Conservation (phyloP, 2,329 filamentous ascomycete genomes). For the Colletotrichum magnum region DNA sequence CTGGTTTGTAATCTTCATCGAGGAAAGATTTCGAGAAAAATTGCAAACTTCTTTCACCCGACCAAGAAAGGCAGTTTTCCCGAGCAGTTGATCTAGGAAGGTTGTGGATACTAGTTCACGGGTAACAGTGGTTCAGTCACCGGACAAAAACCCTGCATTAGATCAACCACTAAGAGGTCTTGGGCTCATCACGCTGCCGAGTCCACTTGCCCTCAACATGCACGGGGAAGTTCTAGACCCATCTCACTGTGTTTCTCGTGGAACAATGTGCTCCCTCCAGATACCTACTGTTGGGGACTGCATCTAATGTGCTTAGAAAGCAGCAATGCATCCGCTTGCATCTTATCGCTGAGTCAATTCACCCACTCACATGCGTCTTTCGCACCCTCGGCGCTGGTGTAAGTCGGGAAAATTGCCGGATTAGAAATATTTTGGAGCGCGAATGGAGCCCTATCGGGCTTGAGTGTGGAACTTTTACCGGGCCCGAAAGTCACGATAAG, state of each 20-base stretch:
- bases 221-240: background rate
- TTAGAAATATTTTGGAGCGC: background rate
- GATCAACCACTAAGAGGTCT: no score
- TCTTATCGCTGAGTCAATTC: conserved; percentile 7
- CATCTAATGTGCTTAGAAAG: background rate
- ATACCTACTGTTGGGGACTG: background rate
- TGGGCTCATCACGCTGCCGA: no score
- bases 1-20: no score
- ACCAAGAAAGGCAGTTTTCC: no score
- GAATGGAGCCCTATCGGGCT: conserved; percentile 18
- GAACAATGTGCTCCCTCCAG: background rate
- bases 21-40: no score
- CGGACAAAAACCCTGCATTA: no score
- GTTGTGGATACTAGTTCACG: no score
- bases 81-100: no score
- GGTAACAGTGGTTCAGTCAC: no score
- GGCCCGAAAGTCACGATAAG: conserved; percentile 20
- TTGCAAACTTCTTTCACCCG: no score
- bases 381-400: background rate
- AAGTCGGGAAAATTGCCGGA: conserved; percentile 14
- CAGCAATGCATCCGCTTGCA: background rate
- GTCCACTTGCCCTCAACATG: no score
- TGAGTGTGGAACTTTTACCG: conserved; percentile 11
- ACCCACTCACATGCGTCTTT: conserved; percentile 11
- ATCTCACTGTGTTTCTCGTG: background rate